Evolutionary conservation across 148 eudicot genomes (phyloP).

Genomic region (Persicaria maculosa): DNA sequence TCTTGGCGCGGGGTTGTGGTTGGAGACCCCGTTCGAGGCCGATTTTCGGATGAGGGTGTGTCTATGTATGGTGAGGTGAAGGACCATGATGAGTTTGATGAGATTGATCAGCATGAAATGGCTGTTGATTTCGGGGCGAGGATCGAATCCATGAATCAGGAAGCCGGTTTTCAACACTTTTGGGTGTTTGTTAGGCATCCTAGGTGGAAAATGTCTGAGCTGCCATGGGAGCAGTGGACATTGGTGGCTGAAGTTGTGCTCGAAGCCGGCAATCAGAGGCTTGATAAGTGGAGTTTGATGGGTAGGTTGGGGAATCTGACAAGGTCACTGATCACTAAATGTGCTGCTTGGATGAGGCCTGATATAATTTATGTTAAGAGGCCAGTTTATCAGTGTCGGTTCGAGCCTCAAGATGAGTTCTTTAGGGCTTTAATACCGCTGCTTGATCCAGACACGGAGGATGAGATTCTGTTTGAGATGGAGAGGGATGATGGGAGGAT

Average conservation of each 20-base stretch:
- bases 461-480: slow-evolving; percentile 58
- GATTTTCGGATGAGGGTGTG: slow-evolving; percentile 62
- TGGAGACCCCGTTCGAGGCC: slow-evolving; percentile 81
- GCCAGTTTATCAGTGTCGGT: slow-evolving; percentile 85
- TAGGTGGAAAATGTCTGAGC: slow-evolving; percentile 70
- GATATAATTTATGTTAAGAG: slow-evolving; percentile 83
- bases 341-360: slow-evolving; percentile 98
- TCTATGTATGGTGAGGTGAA: slow-evolving; percentile 56
- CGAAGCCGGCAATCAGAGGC: slow-evolving; percentile 70
- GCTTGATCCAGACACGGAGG: slow-evolving; percentile 66
- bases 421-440: slow-evolving; percentile 52
- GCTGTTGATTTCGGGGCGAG: slow-evolving; percentile 54
- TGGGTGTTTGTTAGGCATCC: slow-evolving; percentile 96
- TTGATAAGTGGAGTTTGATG: slow-evolving; percentile 97
- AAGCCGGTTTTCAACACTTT: slow-evolving; percentile 38
- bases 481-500: slow-evolving; percentile 68
- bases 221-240: slow-evolving; percentile 95
- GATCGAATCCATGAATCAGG: slow-evolving; percentile 36
- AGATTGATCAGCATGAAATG: slow-evolving; percentile 82
- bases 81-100: slow-evolving; percentile 89
- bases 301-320: slow-evolving; percentile 81
- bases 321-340: slow-evolving; percentile 59
- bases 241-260: slow-evolving; percentile 74
- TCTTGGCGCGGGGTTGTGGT: slow-evolving; percentile 90
- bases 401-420: slow-evolving; percentile 84